Conservation (phyloP, 192 early-diverging fungal genomes). For the Rhizoclosmatium globosum region DNA sequence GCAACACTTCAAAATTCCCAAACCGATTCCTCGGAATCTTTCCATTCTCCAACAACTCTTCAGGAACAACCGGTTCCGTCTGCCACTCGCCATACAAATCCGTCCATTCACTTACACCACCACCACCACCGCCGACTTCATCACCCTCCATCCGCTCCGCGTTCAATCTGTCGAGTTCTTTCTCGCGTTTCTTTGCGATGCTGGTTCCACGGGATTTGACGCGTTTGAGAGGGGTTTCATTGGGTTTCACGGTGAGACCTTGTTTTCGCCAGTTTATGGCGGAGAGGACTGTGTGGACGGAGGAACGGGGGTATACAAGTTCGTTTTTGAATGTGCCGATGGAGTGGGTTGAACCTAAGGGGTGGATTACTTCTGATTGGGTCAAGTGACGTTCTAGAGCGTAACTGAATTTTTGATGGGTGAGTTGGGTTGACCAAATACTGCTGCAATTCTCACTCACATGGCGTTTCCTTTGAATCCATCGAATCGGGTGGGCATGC, state of each 20-base stretch:
- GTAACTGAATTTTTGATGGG: slow-evolving; percentile 55
- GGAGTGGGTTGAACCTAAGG: slow-evolving; percentile 60
- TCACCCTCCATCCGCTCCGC: background rate
- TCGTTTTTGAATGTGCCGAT: slow-evolving; percentile 82
- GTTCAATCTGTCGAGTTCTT: slow-evolving; percentile 44
- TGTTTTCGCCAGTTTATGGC: slow-evolving; percentile 71
- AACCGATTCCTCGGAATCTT: slow-evolving; percentile 82
- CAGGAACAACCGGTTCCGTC: slow-evolving; percentile 71
- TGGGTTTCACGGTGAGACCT: slow-evolving; percentile 60
- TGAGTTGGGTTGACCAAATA: background rate
- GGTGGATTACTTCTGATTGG: slow-evolving; percentile 81
- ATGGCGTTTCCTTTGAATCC: slow-evolving; percentile 85
- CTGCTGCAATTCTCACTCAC: slow-evolving; percentile 47
- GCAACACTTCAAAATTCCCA: slow-evolving; percentile 88
- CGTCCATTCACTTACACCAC: slow-evolving; percentile 42
- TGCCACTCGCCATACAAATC: slow-evolving; percentile 90
- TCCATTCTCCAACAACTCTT: slow-evolving; percentile 72
- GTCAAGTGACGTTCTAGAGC: slow-evolving; percentile 85
- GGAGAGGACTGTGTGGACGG: slow-evolving; percentile 70
- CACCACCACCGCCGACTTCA: slow-evolving; percentile 12
- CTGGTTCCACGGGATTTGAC: slow-evolving; percentile 58
- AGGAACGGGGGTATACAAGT: slow-evolving; percentile 77
- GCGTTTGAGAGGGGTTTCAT: slow-evolving; percentile 53
- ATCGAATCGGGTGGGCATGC: slow-evolving; percentile 79
- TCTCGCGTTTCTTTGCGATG: slow-evolving; percentile 50